These are phyloP conservation scores for Scheffersomyces insectosa DNA, from an alignment of 1,139 yeast genomes.

Conservation along the genomic window DNA sequence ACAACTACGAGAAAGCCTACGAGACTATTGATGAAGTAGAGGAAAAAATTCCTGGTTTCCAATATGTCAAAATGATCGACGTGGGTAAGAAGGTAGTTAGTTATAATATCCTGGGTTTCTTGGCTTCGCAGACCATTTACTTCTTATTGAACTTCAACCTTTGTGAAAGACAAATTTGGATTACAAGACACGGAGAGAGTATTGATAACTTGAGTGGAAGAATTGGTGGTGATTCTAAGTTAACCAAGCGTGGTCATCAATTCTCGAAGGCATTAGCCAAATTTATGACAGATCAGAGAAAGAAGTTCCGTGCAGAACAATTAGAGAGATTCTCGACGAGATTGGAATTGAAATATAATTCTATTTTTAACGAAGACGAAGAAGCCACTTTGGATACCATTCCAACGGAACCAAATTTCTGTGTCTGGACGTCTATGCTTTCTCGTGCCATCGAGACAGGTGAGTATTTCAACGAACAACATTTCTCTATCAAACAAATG, in stretches of 20 bases:
- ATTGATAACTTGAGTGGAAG: constrained; percentile 79
- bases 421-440: constrained; percentile 94
- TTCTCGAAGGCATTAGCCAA: constrained; percentile 71
- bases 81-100: constrained; percentile 94
- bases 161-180: constrained; percentile 91
- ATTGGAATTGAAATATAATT: constrained; percentile 42
- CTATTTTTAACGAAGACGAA: constrained; percentile 27
- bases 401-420: constrained; percentile 67
- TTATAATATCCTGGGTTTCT: constrained; percentile 85
- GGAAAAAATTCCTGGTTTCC: constrained; percentile 60
- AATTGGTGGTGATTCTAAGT: constrained; percentile 88
- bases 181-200: constrained; percentile 92
- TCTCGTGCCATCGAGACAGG: constrained; percentile 78
- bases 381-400: constrained; percentile 33
- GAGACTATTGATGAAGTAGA: constrained; percentile 80
- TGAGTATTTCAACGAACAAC: constrained; percentile 66
- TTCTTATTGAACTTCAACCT: constrained; percentile 87
- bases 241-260: constrained; percentile 76
- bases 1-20: constrained; percentile 85
- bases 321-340: constrained; percentile 51
- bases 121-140: constrained; percentile 91
- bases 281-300: constrained; percentile 73
- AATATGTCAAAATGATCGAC: constrained; percentile 92
- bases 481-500: constrained; percentile 83
- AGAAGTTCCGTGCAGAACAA: constrained; percentile 67